Evolutionary conservation across 225 moss, liverwort and hornwort genomes (phyloP), one percentile per base, ranked within the genome.

Genomic region (Straminergon stramineum): DNA sequence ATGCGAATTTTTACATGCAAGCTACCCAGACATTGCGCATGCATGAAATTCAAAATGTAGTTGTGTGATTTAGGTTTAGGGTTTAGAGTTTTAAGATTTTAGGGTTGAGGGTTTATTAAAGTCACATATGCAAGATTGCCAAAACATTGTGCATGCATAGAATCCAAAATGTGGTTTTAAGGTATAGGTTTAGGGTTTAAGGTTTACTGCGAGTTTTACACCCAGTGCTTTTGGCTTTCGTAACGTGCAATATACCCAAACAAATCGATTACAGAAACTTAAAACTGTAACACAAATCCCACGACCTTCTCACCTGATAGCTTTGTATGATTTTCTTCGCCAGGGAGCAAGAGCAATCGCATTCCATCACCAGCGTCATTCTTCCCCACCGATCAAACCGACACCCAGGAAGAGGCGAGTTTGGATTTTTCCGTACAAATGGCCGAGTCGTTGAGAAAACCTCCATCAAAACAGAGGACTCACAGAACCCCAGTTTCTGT

Each of bases 261-360:
- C 41, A 7, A 80, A 10, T 30, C 5, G 41, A 41, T 41, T 11
- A 60, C 12, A 19, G 0, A 30, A 60, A 13, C 13, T 60, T 81
- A 8, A 30, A 41, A 41, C 3, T 8, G 60, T 81, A 39, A 13
- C 30, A 60, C 41, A 60, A 81, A 60, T 30, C 12, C 6, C 39
- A 58, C 27, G 18, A 79, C 39, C 16, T 41, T 60, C 60, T 81
- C 31, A 89, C 65, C 73, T 73, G 71, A 83, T 19, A 81, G 51
- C 58, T 66, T 22, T n/a, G 35, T 13, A 24, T 82, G 41, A 60
- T 65, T 26, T 82, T 24, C 41, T 20, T 90, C 62, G 11, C 30
- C 92, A 92, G 92, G 87, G 83, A 63, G 89, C 89, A 86, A 67
- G 30, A 28, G 79, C 34, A 67, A 41, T 55, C 62, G 84, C 37